These are phyloP conservation scores for Aspergillus carlsbadensis DNA, from an alignment of 495 filamentous ascomycete species.

Conservation along the genomic window DNA sequence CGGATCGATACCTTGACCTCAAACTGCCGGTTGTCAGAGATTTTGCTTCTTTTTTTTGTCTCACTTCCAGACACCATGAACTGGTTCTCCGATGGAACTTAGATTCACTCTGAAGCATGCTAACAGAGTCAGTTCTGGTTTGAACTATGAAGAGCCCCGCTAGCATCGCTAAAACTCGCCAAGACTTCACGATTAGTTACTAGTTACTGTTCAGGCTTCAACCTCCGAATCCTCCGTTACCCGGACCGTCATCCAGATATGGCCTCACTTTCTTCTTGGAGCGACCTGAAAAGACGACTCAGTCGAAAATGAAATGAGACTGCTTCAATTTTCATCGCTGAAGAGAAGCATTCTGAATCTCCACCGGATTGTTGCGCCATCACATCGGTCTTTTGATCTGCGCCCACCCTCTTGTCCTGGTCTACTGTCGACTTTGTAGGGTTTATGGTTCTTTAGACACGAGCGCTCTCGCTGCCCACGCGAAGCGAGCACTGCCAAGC, in stretches of 20 bases:
- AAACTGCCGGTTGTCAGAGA: neutral
- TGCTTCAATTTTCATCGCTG: neutral
- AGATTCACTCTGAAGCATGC: constrained; percentile 1
- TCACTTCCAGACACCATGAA: neutral
- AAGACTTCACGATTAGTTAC: neutral
- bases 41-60: constrained; percentile 2
- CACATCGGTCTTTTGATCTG: constrained; percentile 1
- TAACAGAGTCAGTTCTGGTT: constrained; percentile 1
- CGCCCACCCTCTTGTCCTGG: neutral
- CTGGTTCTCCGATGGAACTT: neutral
- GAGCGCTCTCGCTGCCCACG: too few species aligned
- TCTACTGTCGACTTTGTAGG: too few species aligned
- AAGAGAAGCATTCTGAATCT: neutral
- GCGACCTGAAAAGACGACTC: neutral
- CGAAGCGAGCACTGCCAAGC: too few species aligned
- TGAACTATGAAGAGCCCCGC: constrained; percentile 4
- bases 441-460: too few species aligned
- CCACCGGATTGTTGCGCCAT: neutral
- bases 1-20: neutral
- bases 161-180: neutral
- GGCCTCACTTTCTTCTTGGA: neutral
- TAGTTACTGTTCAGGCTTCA: neutral
- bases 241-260: neutral
- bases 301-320: too few species aligned
- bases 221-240: neutral